Conservation (phyloP, 306 rosid genomes). For the Prunus mongolica region DNA sequence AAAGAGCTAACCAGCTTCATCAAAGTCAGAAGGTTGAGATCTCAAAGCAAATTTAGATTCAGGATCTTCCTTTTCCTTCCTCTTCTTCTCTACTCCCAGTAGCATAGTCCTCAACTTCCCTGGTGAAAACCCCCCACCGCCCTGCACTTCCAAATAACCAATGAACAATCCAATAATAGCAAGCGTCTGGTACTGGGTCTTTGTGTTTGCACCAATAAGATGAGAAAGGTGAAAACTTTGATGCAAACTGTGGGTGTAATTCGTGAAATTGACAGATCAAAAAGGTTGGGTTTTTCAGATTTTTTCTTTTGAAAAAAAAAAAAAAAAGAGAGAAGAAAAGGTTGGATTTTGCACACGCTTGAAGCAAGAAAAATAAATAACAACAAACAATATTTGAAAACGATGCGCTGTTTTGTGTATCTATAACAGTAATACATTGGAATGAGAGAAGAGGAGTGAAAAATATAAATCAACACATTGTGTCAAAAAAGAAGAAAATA, state of each 20-base stretch:
- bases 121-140: conserved; percentile 88
- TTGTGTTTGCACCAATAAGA: neutral
- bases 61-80: conserved; percentile 63
- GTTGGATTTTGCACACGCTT: neutral
- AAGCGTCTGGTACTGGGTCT: neutral
- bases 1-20: conserved; percentile 59
- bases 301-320: neutral
- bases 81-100: conserved; percentile 81
- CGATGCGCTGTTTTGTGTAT: neutral
- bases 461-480: conserved; percentile 1
- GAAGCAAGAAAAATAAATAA: neutral
- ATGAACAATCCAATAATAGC: neutral
- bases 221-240: conserved; percentile 2
- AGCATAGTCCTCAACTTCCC: conserved; percentile 83
- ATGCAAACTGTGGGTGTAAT: neutral
- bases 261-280: conserved; percentile 27
- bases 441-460: too few relatives aligned
- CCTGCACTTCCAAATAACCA: conserved; percentile 40
- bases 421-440: too few relatives aligned
- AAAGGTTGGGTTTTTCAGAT: neutral
- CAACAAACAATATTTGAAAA: conserved; percentile 12
- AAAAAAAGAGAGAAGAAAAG: neutral
- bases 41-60: conserved; percentile 57
- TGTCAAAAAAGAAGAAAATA: neutral
- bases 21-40: conserved; percentile 63